phyloP scores from a whole-genome alignment of 2,329 filamentous ascomycete species.

The Zelopaecilomyces penicillatus region DNA sequence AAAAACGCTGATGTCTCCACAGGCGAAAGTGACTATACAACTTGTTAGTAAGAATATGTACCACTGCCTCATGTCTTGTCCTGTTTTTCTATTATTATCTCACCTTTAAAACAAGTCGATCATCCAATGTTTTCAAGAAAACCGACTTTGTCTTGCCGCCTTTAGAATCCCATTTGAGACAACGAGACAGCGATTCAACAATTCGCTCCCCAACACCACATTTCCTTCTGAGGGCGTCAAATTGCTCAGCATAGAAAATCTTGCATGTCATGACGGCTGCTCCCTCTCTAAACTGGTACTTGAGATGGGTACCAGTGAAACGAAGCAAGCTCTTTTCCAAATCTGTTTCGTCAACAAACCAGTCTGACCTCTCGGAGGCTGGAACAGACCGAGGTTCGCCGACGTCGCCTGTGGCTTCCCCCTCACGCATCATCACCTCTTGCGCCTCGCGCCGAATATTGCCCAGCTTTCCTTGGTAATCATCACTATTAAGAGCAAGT shows the following conservation, averaged over 20 bases:
- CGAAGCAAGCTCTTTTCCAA: slow-evolving; percentile 80
- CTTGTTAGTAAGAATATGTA: slow-evolving; percentile 9
- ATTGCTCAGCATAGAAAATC: slow-evolving; percentile 97
- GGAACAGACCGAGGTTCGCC: slow-evolving; percentile 21
- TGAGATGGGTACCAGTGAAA: slow-evolving; percentile 82
- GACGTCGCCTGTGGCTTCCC: slow-evolving; percentile 20
- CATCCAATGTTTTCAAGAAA: slow-evolving; percentile 92
- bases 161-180: slow-evolving; percentile 95
- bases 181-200: slow-evolving; percentile 87
- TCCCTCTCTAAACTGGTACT: slow-evolving; percentile 91
- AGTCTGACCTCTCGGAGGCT: slow-evolving; percentile 28
- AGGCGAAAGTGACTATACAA: slow-evolving; percentile 65
- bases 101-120: slow-evolving; percentile 79
- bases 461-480: slow-evolving; percentile 74
- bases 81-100: neutral
- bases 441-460: slow-evolving; percentile 51
- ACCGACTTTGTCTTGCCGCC: slow-evolving; percentile 97
- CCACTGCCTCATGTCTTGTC: neutral
- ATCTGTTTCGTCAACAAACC: slow-evolving; percentile 53
- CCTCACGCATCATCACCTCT: slow-evolving; percentile 30
- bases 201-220: slow-evolving; percentile 91
- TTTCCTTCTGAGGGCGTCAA: slow-evolving; percentile 86
- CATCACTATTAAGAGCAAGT: slow-evolving; percentile 77
- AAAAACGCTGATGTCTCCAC: slow-evolving; percentile 92
- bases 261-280: slow-evolving; percentile 96